Evolutionary conservation across 257 asterid genomes (phyloP).

Genomic region (Linderniella brevidens): DNA sequence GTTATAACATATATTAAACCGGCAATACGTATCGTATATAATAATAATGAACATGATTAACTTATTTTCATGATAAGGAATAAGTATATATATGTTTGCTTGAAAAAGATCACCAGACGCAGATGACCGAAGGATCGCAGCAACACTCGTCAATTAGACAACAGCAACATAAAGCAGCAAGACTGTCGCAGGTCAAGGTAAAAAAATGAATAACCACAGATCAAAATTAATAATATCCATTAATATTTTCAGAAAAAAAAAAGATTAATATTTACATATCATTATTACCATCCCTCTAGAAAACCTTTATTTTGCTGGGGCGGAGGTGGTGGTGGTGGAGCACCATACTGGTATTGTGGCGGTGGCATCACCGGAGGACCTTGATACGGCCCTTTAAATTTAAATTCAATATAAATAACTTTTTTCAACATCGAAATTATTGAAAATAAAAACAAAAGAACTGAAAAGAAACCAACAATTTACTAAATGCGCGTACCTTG

Average conservation of each 20-base stretch:
- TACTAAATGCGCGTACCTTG: not conserved
- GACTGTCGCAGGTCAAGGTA: not conserved
- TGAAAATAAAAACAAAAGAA: not conserved
- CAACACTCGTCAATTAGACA: conserved; percentile 2
- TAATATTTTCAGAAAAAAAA: not conserved
- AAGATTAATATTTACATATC: not conserved
- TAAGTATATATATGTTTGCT: too few relatives aligned
- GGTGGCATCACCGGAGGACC: conserved; percentile 6
- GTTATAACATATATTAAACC: too few relatives aligned
- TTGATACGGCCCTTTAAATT: not conserved
- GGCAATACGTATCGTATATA: too few relatives aligned
- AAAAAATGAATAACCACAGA: too few relatives aligned
- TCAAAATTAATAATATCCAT: not conserved
- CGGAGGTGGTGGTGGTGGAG: conserved; percentile 3
- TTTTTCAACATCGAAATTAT: not conserved
- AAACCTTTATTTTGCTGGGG: not conserved
- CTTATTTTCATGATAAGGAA: too few relatives aligned
- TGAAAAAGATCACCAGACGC: conserved; percentile 3
- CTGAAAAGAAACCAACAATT: not conserved
- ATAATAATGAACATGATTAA: too few relatives aligned
- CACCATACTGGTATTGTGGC: not conserved
- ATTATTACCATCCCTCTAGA: conserved; percentile 3
- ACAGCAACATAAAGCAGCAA: conserved; percentile 7
- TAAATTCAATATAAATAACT: not conserved
- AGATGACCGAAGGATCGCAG: conserved; percentile 7